Evolutionary conservation across 768 basidiomycete species (phyloP), one percentile per base, ranked within the genome.

Genomic region (Suillus hirtellus): DNA sequence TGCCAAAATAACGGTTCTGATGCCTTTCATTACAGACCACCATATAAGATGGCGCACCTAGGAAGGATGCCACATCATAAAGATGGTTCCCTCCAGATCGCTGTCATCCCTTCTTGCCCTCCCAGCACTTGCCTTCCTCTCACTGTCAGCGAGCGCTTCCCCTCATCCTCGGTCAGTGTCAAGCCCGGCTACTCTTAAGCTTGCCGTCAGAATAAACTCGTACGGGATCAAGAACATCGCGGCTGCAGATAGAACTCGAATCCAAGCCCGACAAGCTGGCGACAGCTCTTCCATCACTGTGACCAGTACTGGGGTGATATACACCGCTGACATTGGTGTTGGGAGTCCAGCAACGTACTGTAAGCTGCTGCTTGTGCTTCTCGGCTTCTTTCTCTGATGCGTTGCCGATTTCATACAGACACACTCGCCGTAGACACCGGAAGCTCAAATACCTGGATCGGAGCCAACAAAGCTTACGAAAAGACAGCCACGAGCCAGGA

Each of bases 361-460:
- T 66, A 40, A 46, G 59, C 14, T 54, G 59, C 14, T 54, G 3
- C 43, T 38, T 50, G 27, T 27, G 9, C 2, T 35, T 21, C 34
- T 5, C 27, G 27, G 19, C 15, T n/a, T 9, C 46, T 62, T 37
- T 4, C 21, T 17, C 6, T 52, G 24, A 34, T 1, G 4, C 35
- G 10, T 43, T 40, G 40, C 15, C 40, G 1, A 35, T 35, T 35
- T 35, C 35, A 35, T 10, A 35, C 35, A 35, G 35, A 35, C 35
- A 35, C 35, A 35, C 27, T 27, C 27, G 1, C 27, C 27, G 27
- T 27, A 35, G 35, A 35, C 35, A 68, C 56, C 68, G 81, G 71
- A 67, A 78, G 72, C 74, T 79, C 73, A 61, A 82, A 81, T 71
- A 82, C 80, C 24, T 86, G 84, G 85, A 71, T 85, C 37, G 85